Evolutionary conservation across 805 yeast species (phyloP).

Genomic region (Tetrapisispora phaffii): DNA sequence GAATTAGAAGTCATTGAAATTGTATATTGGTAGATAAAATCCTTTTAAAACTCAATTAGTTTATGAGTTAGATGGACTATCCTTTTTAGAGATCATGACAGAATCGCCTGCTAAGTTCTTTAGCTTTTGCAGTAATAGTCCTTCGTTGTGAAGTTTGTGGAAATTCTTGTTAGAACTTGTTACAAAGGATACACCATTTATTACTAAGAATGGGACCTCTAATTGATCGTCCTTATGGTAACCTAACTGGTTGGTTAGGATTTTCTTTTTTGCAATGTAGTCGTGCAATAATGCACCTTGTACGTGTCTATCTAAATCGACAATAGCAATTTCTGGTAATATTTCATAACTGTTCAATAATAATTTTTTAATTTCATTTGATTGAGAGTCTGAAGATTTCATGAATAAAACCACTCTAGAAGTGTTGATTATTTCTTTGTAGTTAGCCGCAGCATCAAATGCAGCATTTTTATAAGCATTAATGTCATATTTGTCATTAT

Average conservation of each 20-base stretch:
- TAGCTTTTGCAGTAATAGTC: constrained; percentile 12
- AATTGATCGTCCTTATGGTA: not conserved
- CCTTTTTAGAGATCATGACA: constrained; percentile 13
- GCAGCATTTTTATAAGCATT: not conserved
- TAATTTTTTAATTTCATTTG: constrained; percentile 55
- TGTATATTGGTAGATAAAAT: not conserved
- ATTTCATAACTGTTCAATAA: constrained; percentile 54
- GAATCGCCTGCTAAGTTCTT: constrained; percentile 14
- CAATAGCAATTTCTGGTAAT: constrained; percentile 59
- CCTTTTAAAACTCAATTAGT: not conserved
- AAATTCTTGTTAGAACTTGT: constrained; percentile 12
- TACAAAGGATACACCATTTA: constrained; percentile 19
- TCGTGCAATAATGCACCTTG: constrained; percentile 65
- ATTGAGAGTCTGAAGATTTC: constrained; percentile 51
- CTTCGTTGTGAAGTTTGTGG: constrained; percentile 10
- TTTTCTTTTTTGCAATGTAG: constrained; percentile 33
- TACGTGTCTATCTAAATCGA: constrained; percentile 71
- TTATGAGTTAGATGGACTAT: constrained; percentile 21
- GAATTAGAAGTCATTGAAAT: not conserved
- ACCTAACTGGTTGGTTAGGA: constrained; percentile 2
- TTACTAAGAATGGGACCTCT: constrained; percentile 18
- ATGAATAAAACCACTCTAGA: constrained; percentile 58
- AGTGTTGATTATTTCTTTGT: constrained; percentile 44
- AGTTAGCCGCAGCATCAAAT: constrained; percentile 11
- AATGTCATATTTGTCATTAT: not conserved